Conservation (phyloP, 352 stramenopile genomes). For the Pythium aristosporum region DNA sequence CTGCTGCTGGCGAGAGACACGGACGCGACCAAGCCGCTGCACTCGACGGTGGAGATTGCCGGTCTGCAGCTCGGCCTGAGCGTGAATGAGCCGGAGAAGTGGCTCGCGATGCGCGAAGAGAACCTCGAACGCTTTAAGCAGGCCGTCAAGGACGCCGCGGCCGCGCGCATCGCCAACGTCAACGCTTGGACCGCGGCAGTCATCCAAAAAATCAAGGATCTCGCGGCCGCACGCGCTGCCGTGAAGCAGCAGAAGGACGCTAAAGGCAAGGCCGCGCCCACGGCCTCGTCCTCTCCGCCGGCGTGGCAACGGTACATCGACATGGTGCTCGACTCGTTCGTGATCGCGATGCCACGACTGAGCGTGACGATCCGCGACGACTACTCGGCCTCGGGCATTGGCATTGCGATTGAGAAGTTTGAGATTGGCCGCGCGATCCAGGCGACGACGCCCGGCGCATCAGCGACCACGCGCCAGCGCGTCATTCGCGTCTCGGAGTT, state of each 20-base stretch:
- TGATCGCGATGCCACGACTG: slow-evolving; percentile 47
- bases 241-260: slow-evolving; percentile 25
- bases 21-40: slow-evolving; percentile 21
- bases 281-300: slow-evolving; percentile 21
- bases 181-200: slow-evolving; percentile 60
- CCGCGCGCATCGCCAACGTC: slow-evolving; percentile 42
- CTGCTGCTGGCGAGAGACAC: slow-evolving; percentile 12
- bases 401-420: slow-evolving; percentile 60
- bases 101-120: slow-evolving; percentile 69
- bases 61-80: slow-evolving; percentile 55
- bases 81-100: slow-evolving; percentile 70
- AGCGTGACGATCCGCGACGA: slow-evolving; percentile 64
- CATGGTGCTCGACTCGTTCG: slow-evolving; percentile 70
- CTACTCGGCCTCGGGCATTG: slow-evolving; percentile 47
- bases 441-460: not conserved
- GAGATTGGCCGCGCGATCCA: slow-evolving; percentile 44
- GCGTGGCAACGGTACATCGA: slow-evolving; percentile 64
- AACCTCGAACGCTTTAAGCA: slow-evolving; percentile 59
- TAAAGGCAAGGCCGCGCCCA: not conserved
- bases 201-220: slow-evolving; percentile 62
- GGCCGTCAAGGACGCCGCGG: slow-evolving; percentile 54
- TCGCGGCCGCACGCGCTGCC: slow-evolving; percentile 38
- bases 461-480: slow-evolving; percentile 38
- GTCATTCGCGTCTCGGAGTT: slow-evolving; percentile 58
- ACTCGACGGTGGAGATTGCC: slow-evolving; percentile 50